phyloP scores from a whole-genome alignment of 2,329 filamentous ascomycete species.

The Domatiomyces globalis region DNA sequence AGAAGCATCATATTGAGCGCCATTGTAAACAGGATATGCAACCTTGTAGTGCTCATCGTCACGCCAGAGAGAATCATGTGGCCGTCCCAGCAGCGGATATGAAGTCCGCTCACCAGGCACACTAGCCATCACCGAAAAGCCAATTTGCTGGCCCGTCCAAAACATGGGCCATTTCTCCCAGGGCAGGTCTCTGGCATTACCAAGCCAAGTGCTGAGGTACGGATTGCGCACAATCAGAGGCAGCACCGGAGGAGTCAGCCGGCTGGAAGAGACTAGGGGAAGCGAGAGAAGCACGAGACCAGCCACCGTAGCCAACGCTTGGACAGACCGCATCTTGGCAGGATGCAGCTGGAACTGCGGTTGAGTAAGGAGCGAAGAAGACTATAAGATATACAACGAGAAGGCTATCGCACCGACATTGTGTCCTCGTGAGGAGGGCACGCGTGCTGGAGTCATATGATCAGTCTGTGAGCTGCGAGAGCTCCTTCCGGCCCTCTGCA shows the following conservation, averaged over 20 bases:
- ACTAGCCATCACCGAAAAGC: slow-evolving; percentile 49
- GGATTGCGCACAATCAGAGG: slow-evolving; percentile 62
- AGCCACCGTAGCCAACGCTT: slow-evolving; percentile 10
- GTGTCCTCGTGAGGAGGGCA: no score
- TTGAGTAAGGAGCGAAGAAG: no score
- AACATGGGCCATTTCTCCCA: slow-evolving; percentile 83
- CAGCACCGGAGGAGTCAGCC: slow-evolving; percentile 43
- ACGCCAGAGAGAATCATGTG: slow-evolving; percentile 49
- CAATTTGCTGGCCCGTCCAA: slow-evolving; percentile 57
- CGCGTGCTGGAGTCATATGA: no score
- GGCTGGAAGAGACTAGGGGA: slow-evolving; percentile 9
- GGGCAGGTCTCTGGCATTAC: slow-evolving; percentile 54
- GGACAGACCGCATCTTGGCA: slow-evolving; percentile 15
- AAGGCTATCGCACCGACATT: no score
- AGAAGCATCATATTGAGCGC: slow-evolving; percentile 53
- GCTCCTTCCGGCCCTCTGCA: no score
- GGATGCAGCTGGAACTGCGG: neutral
- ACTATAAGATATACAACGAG: no score
- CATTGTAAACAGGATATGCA: slow-evolving; percentile 44
- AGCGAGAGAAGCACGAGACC: slow-evolving; percentile 11
- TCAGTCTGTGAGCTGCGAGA: no score
- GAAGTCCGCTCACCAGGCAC: slow-evolving; percentile 45
- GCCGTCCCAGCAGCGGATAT: slow-evolving; percentile 51
- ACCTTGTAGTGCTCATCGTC: slow-evolving; percentile 52
- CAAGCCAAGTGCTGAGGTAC: slow-evolving; percentile 58